A percentile compares a stretch with the other conserved stretches of the same genome.
Evolutionary conservation across 192 early-diverging fungal species (phyloP).

Genomic region (Coemansia sp.): DNA sequence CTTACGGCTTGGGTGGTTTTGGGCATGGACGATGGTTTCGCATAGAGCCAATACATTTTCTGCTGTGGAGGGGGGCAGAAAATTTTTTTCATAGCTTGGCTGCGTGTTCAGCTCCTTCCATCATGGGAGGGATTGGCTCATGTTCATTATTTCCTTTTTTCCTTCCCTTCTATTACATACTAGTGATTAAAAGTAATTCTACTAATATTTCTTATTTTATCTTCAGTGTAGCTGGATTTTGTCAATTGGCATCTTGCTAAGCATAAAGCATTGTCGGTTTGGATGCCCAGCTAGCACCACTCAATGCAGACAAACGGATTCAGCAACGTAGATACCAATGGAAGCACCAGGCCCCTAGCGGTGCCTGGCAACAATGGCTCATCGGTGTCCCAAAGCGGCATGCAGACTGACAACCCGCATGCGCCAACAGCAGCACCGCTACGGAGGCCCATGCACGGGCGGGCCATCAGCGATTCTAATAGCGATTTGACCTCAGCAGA

Average conservation of each 20-base stretch:
- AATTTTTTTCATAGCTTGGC: slow-evolving; percentile 8
- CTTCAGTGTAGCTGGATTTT: neutral
- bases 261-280: neutral
- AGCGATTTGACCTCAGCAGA: slow-evolving; percentile 41
- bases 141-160: slow-evolving; percentile 2
- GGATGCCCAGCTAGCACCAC: slow-evolving; percentile 10
- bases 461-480: slow-evolving; percentile 52
- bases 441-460: slow-evolving; percentile 36
- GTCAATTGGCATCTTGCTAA: no score
- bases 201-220: neutral
- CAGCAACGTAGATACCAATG: slow-evolving; percentile 30
- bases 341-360: slow-evolving; percentile 15
- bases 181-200: no score
- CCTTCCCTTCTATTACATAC: neutral
- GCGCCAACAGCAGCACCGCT: slow-evolving; percentile 9
- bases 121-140: slow-evolving; percentile 11
- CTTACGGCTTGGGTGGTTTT: no score
- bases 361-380: slow-evolving; percentile 13
- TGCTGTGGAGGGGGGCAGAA: neutral
- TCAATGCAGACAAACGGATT: slow-evolving; percentile 52
- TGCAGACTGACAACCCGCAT: slow-evolving; percentile 2
- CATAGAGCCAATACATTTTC: neutral
- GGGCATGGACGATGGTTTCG: no score
- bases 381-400: slow-evolving; percentile 7
- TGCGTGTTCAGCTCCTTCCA: slow-evolving; percentile 14